Percentiles rank a stretch among this genome's conserved stretches.
These are phyloP conservation scores for Pisolithus albus DNA, from an alignment of 768 basidiomycete species.

Conservation along the genomic window DNA sequence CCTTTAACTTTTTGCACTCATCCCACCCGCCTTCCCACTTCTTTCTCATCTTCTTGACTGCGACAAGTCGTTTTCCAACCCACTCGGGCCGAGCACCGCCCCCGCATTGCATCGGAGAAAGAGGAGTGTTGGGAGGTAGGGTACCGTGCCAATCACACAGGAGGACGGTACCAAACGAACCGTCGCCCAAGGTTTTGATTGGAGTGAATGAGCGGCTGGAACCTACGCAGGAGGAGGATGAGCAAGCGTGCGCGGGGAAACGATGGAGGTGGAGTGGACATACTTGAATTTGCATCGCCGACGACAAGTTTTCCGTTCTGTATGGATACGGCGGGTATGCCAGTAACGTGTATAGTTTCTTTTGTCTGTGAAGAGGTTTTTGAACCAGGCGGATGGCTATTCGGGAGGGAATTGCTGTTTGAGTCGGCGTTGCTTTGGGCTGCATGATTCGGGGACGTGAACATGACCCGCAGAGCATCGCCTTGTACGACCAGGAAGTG, in stretches of 20 bases:
- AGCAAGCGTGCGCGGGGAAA: constrained; percentile 4
- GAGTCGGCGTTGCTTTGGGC: constrained; percentile 14
- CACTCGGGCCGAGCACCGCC: constrained; percentile 91
- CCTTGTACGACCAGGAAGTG: constrained; percentile 16
- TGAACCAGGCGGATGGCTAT: constrained; percentile 15
- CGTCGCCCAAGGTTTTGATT: constrained; percentile 95
- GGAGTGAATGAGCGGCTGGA: constrained; percentile 88
- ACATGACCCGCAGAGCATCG: constrained; percentile 31
- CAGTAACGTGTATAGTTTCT: constrained; percentile 61
- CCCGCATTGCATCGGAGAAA: constrained; percentile 95
- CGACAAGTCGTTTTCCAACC: constrained; percentile 89
- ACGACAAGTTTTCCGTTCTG: constrained; percentile 63
- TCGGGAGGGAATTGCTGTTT: constrained; percentile 19
- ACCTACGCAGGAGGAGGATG: constrained; percentile 36
- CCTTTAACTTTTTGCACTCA: constrained; percentile 91
- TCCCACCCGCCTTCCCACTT: constrained; percentile 98
- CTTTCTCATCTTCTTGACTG: constrained; percentile 97
- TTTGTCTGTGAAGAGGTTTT: constrained; percentile 29
- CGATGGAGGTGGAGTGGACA: constrained; percentile 31
- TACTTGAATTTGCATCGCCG: constrained; percentile 66
- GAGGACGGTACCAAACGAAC: constrained; percentile 98
- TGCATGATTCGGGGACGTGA: constrained; percentile 27
- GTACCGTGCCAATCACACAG: constrained; percentile 99
- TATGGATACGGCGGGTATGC: constrained; percentile 72
- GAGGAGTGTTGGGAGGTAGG: constrained; percentile 81